Conservation (phyloP, 192 early-diverging fungal species). For the Coemansia umbellata region DNA sequence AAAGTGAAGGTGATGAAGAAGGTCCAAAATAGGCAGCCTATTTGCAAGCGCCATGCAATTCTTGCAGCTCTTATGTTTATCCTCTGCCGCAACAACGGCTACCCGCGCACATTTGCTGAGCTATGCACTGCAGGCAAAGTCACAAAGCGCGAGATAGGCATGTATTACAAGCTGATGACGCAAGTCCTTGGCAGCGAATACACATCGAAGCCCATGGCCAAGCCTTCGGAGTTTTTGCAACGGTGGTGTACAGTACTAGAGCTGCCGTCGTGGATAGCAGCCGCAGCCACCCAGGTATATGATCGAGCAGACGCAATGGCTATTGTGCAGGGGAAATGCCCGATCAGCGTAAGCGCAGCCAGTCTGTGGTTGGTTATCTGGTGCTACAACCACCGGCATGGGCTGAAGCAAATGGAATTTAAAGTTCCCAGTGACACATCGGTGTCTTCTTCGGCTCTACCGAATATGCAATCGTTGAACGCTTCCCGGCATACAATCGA, state of each 20-base stretch:
- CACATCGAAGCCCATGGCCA: constrained; percentile 45
- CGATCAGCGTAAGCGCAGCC: constrained; percentile 60
- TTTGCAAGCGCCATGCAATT: constrained; percentile 59
- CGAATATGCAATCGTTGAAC: constrained; percentile 9
- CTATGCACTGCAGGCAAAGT: constrained; percentile 60
- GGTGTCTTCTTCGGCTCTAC: constrained; percentile 29
- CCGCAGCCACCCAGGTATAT: constrained; percentile 52
- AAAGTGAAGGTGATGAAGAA: constrained; percentile 56
- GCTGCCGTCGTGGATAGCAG: constrained; percentile 51
- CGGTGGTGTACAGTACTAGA: constrained; percentile 59
- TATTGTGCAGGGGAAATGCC: constrained; percentile 62
- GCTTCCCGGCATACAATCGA: constrained; percentile 27
- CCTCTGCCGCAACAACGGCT: constrained; percentile 55
- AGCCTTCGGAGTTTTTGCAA: constrained; percentile 38
- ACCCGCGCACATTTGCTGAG: constrained; percentile 61
- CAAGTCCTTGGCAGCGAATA: constrained; percentile 52
- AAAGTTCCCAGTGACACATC: constrained; percentile 7
- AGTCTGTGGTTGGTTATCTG: constrained; percentile 59
- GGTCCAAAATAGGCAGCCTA: constrained; percentile 64
- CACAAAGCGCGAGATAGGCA: constrained; percentile 58
- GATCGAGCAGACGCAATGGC: constrained; percentile 57
- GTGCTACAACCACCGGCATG: constrained; percentile 54
- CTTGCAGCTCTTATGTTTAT: constrained; percentile 60
- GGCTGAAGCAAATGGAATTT: constrained; percentile 6
- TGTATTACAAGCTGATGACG: constrained; percentile 62